phyloP scores from a whole-genome alignment of 2,329 filamentous ascomycete genomes.

The Trichoderma sp. region DNA sequence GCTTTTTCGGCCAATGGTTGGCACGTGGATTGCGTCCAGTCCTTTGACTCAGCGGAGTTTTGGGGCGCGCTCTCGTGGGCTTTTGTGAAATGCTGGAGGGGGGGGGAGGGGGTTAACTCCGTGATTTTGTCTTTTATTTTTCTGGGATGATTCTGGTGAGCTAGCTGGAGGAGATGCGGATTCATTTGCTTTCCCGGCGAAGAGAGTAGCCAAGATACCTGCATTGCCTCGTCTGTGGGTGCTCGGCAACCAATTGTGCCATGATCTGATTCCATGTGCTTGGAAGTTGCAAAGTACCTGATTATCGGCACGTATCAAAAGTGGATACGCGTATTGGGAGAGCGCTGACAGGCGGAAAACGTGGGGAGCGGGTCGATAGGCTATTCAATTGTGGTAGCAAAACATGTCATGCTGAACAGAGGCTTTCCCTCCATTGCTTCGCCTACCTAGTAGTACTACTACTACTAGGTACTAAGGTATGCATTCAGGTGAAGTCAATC shows the following conservation, averaged over 20 bases:
- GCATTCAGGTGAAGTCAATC: background rate
- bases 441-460: too few relatives aligned
- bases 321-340: slow-evolving; percentile 7
- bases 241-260: background rate
- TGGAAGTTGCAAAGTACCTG: background rate
- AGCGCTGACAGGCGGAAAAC: background rate
- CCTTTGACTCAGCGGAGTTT: slow-evolving; percentile 4
- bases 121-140: background rate
- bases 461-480: too few relatives aligned
- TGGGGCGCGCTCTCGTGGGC: background rate
- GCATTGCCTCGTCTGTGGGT: too few relatives aligned
- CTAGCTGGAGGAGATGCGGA: too few relatives aligned
- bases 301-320: background rate
- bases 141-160: background rate
- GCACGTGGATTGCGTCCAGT: slow-evolving; percentile 6
- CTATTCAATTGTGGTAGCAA: background rate
- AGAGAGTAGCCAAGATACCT: too few relatives aligned
- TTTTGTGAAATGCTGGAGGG: background rate
- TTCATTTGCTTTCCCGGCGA: too few relatives aligned
- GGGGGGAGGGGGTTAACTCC: background rate
- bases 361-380: background rate
- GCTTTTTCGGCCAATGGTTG: background rate
- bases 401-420: too few relatives aligned
- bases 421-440: background rate
- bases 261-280: background rate